A percentile compares a stretch with the other conserved stretches of the same genome.
Conservation (phyloP, 495 filamentous ascomycete genomes). For the Penicillium daleae region DNA sequence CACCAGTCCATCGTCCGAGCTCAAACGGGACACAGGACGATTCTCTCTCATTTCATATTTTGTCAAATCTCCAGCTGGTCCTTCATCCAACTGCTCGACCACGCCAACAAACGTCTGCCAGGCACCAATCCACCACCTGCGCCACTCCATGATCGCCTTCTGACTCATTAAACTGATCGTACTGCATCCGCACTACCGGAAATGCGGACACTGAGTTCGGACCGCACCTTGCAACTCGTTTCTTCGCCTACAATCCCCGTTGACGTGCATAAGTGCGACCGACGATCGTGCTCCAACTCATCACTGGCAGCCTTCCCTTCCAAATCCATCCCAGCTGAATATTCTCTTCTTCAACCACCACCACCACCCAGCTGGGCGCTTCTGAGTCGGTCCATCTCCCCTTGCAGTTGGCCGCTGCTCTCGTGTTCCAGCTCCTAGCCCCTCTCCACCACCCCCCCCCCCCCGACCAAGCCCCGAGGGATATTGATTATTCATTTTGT, state of each 20-base stretch:
- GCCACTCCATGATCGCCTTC: not conserved
- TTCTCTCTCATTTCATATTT: too few relatives aligned
- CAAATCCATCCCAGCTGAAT: not conserved
- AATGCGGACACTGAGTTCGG: slow-evolving; percentile 30
- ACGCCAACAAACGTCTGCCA: not conserved
- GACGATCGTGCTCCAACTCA: slow-evolving; percentile 37
- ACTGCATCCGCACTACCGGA: slow-evolving; percentile 12
- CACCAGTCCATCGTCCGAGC: not conserved
- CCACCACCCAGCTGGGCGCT: not conserved
- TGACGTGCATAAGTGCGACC: slow-evolving; percentile 47
- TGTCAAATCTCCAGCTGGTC: too few relatives aligned
- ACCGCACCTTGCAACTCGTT: slow-evolving; percentile 23
- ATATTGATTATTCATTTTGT: not conserved
- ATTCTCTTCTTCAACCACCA: not conserved
- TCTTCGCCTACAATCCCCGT: slow-evolving; percentile 29
- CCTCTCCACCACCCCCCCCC: not conserved
- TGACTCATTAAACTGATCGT: slow-evolving; percentile 8
- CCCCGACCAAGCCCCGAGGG: not conserved
- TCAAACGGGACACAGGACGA: too few relatives aligned
- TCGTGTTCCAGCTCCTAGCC: not conserved
- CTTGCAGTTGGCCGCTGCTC: slow-evolving; percentile 22
- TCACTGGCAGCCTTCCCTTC: slow-evolving; percentile 11
- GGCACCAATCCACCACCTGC: not conserved
- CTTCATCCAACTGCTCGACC: not conserved
- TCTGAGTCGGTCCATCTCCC: slow-evolving; percentile 11